Evolutionary conservation across 1,139 yeast genomes (phyloP), one percentile per base, ranked within the genome.

Genomic region (Geotrichum cucujoidarum): DNA sequence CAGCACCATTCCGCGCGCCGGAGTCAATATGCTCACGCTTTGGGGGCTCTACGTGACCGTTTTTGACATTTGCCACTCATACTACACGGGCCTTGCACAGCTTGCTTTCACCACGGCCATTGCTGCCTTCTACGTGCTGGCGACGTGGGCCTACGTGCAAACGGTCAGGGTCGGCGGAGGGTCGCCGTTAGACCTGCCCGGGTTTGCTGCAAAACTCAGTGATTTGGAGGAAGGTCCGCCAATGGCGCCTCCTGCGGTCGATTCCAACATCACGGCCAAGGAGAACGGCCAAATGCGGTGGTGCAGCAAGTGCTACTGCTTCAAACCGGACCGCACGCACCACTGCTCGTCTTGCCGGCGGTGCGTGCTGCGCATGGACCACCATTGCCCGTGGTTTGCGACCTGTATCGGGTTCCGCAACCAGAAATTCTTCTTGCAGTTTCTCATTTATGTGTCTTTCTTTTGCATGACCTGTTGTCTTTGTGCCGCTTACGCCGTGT

Each of bases 341-440:
- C 74, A 70, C 51, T 70, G 74, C 57, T 56, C 68, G 18, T 54
- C 64, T 20, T 71, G 74, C 53, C 57, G 63, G 30, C 50, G 53
- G 32, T 70, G 74, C 50, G 57, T 67, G 11, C 55, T 70, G 39
- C 57, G 67, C 33, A 70, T 70, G 74, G 77, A 86, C 51, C 98
- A 92, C 62, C 97, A 92, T 65, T 92, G 98, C 63, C 97, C 98
- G 0, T 92, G 98, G 98, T 89, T 92, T 62, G 80, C 95, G 4
- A 73, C 79, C 11, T 92, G 98, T 64, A 78, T 94, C 49, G 98
- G 98, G 0, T 83, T 76, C 66, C 69, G 69, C 41, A 90, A 90
- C 66, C 90, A 87, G 60, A 85, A 87, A 66, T 78, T 71, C 60
- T 90, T 88, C 62, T 64, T 88, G 20, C 95, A 89, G 64, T 84